phyloP scores from a whole-genome alignment of 1,139 yeast genomes.

The Saccharomyces hybrid region DNA sequence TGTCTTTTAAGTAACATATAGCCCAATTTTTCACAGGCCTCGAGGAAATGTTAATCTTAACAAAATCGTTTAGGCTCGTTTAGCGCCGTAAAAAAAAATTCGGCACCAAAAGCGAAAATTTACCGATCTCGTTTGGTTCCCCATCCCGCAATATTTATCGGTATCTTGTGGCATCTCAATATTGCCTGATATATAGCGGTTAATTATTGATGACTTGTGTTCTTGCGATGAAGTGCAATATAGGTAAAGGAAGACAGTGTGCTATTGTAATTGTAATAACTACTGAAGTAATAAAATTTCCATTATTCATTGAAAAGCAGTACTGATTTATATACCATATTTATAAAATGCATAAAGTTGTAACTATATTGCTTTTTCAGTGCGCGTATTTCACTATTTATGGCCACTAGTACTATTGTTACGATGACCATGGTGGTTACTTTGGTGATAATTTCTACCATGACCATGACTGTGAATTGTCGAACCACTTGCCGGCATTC shows the following conservation, averaged over 20 bases:
- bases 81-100: not conserved
- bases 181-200: not conserved
- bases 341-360: not conserved
- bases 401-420: slow-evolving; percentile 10
- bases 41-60: not conserved
- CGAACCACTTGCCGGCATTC: slow-evolving; percentile 6
- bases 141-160: not conserved
- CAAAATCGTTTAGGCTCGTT: not conserved
- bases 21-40: not conserved
- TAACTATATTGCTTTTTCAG: not conserved
- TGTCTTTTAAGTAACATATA: not conserved
- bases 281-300: not conserved
- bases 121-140: not conserved
- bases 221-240: too few relatives aligned
- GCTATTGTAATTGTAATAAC: too few relatives aligned
- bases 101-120: not conserved
- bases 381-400: not conserved
- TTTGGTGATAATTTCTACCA: slow-evolving; percentile 15
- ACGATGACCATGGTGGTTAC: slow-evolving; percentile 12
- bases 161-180: not conserved
- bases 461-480: slow-evolving; percentile 15
- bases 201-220: not conserved
- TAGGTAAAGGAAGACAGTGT: not conserved
- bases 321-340: not conserved
- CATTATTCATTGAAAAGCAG: not conserved